Conservation (phyloP, 768 basidiomycete genomes). For the Austroboletus eburneus region DNA sequence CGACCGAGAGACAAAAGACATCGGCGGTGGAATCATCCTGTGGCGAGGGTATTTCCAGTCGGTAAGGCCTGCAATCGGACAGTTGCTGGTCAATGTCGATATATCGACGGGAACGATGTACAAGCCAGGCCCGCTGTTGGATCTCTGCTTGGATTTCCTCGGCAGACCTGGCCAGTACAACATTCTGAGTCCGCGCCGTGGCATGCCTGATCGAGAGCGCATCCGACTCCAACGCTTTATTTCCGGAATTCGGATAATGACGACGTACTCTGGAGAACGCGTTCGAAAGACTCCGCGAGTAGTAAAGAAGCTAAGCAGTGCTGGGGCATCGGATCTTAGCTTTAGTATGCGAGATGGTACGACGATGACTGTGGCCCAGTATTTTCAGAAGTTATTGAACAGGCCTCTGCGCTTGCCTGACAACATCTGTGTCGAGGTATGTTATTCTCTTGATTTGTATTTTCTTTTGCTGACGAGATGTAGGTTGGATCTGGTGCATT, state of each 20-base stretch:
- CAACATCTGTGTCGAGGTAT: slow-evolving; percentile 64
- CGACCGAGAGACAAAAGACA: slow-evolving; percentile 43
- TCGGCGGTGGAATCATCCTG: slow-evolving; percentile 62
- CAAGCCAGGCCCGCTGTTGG: slow-evolving; percentile 54
- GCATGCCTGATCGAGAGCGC: slow-evolving; percentile 49
- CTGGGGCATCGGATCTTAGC: slow-evolving; percentile 48
- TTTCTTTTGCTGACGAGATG: slow-evolving; percentile 20
- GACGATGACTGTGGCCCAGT: slow-evolving; percentile 52
- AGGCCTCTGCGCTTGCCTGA: slow-evolving; percentile 56
- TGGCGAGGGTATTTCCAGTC: slow-evolving; percentile 85
- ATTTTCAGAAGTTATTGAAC: slow-evolving; percentile 55
- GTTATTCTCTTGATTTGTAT: slow-evolving; percentile 9
- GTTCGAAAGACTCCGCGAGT: slow-evolving; percentile 47
- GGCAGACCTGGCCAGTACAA: slow-evolving; percentile 28
- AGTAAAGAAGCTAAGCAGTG: slow-evolving; percentile 53
- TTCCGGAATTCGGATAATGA: slow-evolving; percentile 47
- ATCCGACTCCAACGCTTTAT: slow-evolving; percentile 54
- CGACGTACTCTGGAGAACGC: slow-evolving; percentile 35
- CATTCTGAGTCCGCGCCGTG: slow-evolving; percentile 36
- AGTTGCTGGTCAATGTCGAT: slow-evolving; percentile 71
- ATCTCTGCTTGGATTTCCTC: slow-evolving; percentile 56
- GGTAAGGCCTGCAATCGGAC: slow-evolving; percentile 60
- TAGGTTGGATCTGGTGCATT: slow-evolving; percentile 61
- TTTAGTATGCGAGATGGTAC: slow-evolving; percentile 60
- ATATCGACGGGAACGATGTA: slow-evolving; percentile 78